These are phyloP conservation scores for Candolleomyces efflorescens DNA, from an alignment of 768 basidiomycete species.

Conservation along the genomic window DNA sequence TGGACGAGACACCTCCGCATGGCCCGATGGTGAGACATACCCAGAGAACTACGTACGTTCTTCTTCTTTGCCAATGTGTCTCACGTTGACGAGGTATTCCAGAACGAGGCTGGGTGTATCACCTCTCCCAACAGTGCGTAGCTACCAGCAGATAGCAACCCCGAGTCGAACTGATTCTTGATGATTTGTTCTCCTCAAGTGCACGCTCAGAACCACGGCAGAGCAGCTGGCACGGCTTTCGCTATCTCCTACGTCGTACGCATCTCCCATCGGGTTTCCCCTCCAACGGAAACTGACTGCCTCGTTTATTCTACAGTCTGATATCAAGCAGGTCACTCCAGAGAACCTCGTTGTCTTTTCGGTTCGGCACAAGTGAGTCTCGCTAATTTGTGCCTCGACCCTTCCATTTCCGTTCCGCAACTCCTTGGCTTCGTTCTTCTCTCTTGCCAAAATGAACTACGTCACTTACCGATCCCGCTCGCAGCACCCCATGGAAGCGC, in stretches of 20 bases:
- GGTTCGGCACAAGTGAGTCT: conserved; percentile 42
- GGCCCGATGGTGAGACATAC: conserved; percentile 43
- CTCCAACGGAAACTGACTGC: neutral
- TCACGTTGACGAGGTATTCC: conserved; percentile 3
- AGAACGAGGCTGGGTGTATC: conserved; percentile 41
- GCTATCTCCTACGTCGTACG: conserved; percentile 49
- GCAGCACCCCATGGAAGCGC: conserved; percentile 52
- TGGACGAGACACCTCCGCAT: conserved; percentile 33
- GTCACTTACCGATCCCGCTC: neutral
- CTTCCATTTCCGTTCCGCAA: neutral
- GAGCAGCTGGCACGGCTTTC: conserved; percentile 52
- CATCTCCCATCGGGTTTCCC: neutral
- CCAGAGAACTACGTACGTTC: conserved; percentile 42
- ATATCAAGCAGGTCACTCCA: conserved; percentile 40
- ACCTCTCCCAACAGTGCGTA: conserved; percentile 44
- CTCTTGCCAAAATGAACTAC: too few species aligned
- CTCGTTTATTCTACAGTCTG: conserved; percentile 29
- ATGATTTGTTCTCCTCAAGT: conserved; percentile 26
- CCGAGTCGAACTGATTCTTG: neutral
- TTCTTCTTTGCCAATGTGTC: neutral
- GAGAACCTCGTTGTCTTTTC: conserved; percentile 50
- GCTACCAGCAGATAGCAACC: neutral
- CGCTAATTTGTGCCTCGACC: neutral
- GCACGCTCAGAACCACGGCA: conserved; percentile 47
- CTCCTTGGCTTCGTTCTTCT: too few species aligned